Evolutionary conservation across 352 stramenopile genomes (phyloP), one percentile per base, ranked within the genome.

Genomic region (Globisporangium paroecandrum): DNA sequence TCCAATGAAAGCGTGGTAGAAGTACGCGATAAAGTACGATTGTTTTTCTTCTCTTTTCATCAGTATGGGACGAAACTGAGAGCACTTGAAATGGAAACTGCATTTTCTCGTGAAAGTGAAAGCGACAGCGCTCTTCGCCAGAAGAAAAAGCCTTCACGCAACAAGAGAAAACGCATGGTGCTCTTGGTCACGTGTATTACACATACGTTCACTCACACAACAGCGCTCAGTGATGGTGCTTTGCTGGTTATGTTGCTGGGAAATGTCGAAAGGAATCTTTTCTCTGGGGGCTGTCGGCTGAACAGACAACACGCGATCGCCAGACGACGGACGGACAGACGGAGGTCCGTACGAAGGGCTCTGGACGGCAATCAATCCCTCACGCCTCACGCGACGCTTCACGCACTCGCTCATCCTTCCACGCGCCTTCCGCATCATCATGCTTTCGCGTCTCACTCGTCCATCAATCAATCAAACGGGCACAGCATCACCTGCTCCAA

Each of bases 21-120:
- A 41, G 10, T 18, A 3, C 27, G 8, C 53, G 34, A 5, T 36
- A 47, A 62, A 68, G 62, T 67, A 43, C 62, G 62, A 67, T 58
- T 41, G n/a, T 3, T 25, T 58, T n/a, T 10, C 22, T 15, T 18
- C n/a, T 20, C 2, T 32, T 58, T 15, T 3, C 8, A 13, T 57
- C 6, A 12, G 20, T 34, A 15, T 36, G 29, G 29, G 29, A 32
- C 29, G 29, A 32, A 32, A 36, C 51, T 36, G 53, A 58, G 53
- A 58, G 36, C 53, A 58, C 18, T 34, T 24, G 24, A 34, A 58
- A 58, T 58, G 53, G 24, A 58, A 58, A 29, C 53, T 46, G 0
- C 38, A 20, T 18, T 0, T 43, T 36, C 13, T 36, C n/a, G 47
- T 20, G 29, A 43, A 13, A 41, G 34, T 13, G 34, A 38, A 38